These are phyloP conservation scores for Pseudisothecium myosuroides DNA, from an alignment of 225 moss, liverwort and hornwort genomes.

Conservation along the genomic window DNA sequence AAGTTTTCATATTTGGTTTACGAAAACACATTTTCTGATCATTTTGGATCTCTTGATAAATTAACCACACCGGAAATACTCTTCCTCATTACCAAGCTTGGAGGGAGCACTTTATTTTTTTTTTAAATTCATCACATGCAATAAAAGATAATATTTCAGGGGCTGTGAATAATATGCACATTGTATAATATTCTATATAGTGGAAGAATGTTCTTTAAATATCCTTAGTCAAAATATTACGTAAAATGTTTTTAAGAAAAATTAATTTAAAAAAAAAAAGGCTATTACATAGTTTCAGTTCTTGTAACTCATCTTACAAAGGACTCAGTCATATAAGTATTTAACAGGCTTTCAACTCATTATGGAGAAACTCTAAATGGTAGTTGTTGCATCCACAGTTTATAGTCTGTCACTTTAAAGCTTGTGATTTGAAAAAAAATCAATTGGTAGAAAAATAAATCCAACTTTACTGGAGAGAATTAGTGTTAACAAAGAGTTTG, in stretches of 20 bases:
- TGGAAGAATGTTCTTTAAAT: not conserved
- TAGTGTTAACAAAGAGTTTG: not conserved
- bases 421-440: not conserved
- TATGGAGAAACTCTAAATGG: not conserved
- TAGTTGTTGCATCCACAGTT: not conserved
- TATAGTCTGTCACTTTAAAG: not conserved
- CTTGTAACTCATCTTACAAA: not conserved
- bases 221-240: not conserved
- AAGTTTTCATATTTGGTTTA: not conserved
- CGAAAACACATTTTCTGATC: not conserved
- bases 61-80: not conserved
- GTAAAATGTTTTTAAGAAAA: not conserved
- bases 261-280: not conserved
- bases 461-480: not conserved
- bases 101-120: not conserved
- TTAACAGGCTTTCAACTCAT: not conserved
- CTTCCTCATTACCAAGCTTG: not conserved
- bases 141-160: not conserved
- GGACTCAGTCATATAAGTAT: not conserved
- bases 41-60: not conserved
- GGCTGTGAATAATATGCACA: not conserved
- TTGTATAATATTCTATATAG: not conserved
- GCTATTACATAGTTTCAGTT: not conserved
- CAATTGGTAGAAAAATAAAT: not conserved
- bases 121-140: not conserved